These are phyloP conservation scores for Huntiella decipiens DNA, from an alignment of 2,329 filamentous ascomycete genomes.

Conservation along the genomic window DNA sequence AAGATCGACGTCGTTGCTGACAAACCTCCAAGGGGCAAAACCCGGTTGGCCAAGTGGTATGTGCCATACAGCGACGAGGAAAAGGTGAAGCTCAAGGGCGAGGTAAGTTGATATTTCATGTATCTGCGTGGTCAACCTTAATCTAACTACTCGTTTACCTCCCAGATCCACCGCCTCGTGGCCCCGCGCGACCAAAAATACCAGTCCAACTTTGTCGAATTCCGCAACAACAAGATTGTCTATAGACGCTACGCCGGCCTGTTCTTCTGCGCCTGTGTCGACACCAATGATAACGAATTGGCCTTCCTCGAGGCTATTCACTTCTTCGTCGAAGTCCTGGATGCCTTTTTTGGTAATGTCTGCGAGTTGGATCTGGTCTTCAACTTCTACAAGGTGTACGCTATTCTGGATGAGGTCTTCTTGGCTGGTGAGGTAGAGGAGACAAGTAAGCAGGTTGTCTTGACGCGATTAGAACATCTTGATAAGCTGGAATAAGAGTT, in stretches of 20 bases:
- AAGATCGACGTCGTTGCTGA: neutral
- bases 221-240: slow-evolving; percentile 85
- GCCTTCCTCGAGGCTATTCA: slow-evolving; percentile 95
- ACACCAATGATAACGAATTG: slow-evolving; percentile 96
- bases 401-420: slow-evolving; percentile 96
- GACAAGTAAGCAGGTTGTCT: slow-evolving; percentile 92
- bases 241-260: slow-evolving; percentile 94
- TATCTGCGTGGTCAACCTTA: neutral
- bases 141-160: slow-evolving; percentile 2
- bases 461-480: slow-evolving; percentile 83
- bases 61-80: slow-evolving; percentile 95
- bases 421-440: slow-evolving; percentile 95
- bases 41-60: slow-evolving; percentile 96
- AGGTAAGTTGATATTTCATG: slow-evolving; percentile 33
- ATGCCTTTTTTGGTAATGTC: slow-evolving; percentile 97
- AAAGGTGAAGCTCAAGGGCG: slow-evolving; percentile 97
- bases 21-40: slow-evolving; percentile 65
- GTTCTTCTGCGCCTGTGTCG: slow-evolving; percentile 98
- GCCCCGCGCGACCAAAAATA: slow-evolving; percentile 97
- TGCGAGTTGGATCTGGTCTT: slow-evolving; percentile 88
- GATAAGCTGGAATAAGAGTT: slow-evolving; percentile 68
- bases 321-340: slow-evolving; percentile 97
- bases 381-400: slow-evolving; percentile 80
- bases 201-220: slow-evolving; percentile 98
- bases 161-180: slow-evolving; percentile 86